Base-by-base conservation (phyloP, 2,329 filamentous ascomycete genomes). In the Phyllosticta ampelicida region DNA sequence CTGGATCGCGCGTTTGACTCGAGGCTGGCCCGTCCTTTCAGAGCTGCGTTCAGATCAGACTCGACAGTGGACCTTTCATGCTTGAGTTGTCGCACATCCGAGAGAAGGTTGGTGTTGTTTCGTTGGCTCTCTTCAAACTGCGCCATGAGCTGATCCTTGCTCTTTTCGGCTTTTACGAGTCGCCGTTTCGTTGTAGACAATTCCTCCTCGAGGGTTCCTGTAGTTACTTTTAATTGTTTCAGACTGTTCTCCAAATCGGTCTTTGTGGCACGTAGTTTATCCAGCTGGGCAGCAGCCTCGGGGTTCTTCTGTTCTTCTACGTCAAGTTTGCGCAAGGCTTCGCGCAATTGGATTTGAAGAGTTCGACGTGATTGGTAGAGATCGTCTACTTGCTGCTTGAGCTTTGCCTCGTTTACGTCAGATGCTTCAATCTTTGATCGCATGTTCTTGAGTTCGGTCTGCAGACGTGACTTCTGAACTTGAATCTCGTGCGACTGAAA, bases 401-500 rank as follows among this genome's bases (percentile, higher is more conserved):
- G 61, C 13, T 62, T 61, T 11, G 63, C 53, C 30, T 61, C 68
- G n/a, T 64, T 60, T 5, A 60, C 59, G 20, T 66, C 62, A 3
- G 63, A 62, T 16, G 53, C 56, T 5, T 65, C 61, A 13, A 70
- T 58, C 36, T 63, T 63, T 9, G 50, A 57, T 36, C 66, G 62
- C 49, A 68, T 55, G 6, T 53, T 55, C 5, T 52, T 53, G 10
- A 68, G 23, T n/a, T 65, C 62, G 18, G 62, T 62, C 54, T 70
- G 62, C 11, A 71, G 49, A 5, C 55, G 54, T 11, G 58, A 53
- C 8, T 62, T 65, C 11, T 62, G 61, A 3, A 54, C 56, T 53
- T 70, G 66, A 18, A 69, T 58, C 54, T 69, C 63, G 29, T 64
- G 60, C 19, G 70, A 60, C n/a, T 64, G 49, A 49, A 49, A 53